Base-by-base conservation (phyloP, 73 alveolate species). In the Durusdinium trenchii region DNA sequence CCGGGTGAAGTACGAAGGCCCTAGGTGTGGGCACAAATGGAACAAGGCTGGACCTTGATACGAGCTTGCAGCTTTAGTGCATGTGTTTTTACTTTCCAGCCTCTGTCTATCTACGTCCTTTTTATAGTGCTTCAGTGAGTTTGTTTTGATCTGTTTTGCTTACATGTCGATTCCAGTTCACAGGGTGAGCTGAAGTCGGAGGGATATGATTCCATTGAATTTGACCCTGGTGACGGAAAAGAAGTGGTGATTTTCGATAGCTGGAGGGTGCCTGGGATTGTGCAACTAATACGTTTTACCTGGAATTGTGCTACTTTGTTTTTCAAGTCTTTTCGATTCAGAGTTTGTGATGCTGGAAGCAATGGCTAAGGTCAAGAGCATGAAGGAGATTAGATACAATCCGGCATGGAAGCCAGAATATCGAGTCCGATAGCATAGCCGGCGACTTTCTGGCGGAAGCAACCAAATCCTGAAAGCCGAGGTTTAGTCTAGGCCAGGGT, bases 201-300 rank as follows among this genome's bases (percentile, higher is more conserved):
- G 18, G 95, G 83, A 28, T 91, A n/a, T 42, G 89, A 91, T 69
- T 91, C 98, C 32, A 69, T 91, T 10, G 57, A 54, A 45, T 91
- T 91, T 40, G 78, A 91, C 45, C 98, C 98, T 47, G 98, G 98
- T 5, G 98, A 91, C 35, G 98, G 98, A 7, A 61, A 91, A 54
- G 98, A 91, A 89, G 50, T 91, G 2, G 98, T 91, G 78, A 91
- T 91, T 43, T 91, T n/a, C 69, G 57, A 91, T 76, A 46, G 54
- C 16, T 64, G 46, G 42, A 5, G 86, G 48, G 96, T 40, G 36
- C 32, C 83, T 57, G 26, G 57, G 81, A 75, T 36, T n/a, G n/a
- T n/a, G n/a, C n/a, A n/a, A n/a, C n/a, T 35, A 38, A 75, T 12
- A 75, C 23, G 9, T 7, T 75, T 30, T 75, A 30, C 30, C 54